Percentiles rank a stretch among this genome's conserved stretches.
phyloP scores from a whole-genome alignment of 2,329 filamentous ascomycete species.

The Paramyrothecium roridum region DNA sequence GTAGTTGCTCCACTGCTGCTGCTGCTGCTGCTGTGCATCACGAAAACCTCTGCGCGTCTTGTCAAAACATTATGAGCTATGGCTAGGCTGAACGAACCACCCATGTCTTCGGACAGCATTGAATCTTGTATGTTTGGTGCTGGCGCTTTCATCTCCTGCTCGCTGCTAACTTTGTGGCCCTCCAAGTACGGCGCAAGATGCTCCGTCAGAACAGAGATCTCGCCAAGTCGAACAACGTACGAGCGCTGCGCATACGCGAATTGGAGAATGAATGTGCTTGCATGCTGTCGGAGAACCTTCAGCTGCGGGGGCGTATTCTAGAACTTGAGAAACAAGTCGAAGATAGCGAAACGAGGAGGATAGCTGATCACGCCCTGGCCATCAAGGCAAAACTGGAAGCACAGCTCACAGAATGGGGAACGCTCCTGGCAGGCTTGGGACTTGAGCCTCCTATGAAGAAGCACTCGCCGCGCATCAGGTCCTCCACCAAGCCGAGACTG shows the following conservation, averaged over 20 bases:
- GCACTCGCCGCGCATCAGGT: conserved; percentile 37
- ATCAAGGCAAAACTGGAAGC: conserved; percentile 69
- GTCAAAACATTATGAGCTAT: conserved; percentile 47
- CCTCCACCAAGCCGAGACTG: conserved; percentile 35
- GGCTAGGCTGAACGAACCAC: conserved; percentile 78
- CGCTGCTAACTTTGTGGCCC: conserved; percentile 12
- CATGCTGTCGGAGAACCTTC: conserved; percentile 75
- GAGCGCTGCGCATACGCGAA: conserved; percentile 72
- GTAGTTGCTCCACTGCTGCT: conserved; percentile 12
- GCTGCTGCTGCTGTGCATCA: conserved; percentile 8
- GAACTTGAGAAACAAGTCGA: conserved; percentile 66
- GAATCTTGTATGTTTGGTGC: conserved; percentile 60
- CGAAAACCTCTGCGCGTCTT: neutral
- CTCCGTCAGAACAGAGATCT: conserved; percentile 82
- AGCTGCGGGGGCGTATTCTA: conserved; percentile 67
- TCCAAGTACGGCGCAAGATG: conserved; percentile 71
- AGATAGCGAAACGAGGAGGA: conserved; percentile 54
- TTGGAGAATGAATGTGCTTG: conserved; percentile 74
- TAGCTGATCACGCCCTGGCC: conserved; percentile 64
- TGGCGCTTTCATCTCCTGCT: conserved; percentile 6
- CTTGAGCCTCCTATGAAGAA: conserved; percentile 54
- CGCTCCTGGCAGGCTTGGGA: conserved; percentile 64
- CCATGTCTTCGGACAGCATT: conserved; percentile 64
- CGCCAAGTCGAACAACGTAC: conserved; percentile 72
- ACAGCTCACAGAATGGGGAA: conserved; percentile 68